Evolutionary conservation across 1,139 yeast genomes (phyloP), one percentile per base, ranked within the genome.

Genomic region (Suhomyces coccinellae): DNA sequence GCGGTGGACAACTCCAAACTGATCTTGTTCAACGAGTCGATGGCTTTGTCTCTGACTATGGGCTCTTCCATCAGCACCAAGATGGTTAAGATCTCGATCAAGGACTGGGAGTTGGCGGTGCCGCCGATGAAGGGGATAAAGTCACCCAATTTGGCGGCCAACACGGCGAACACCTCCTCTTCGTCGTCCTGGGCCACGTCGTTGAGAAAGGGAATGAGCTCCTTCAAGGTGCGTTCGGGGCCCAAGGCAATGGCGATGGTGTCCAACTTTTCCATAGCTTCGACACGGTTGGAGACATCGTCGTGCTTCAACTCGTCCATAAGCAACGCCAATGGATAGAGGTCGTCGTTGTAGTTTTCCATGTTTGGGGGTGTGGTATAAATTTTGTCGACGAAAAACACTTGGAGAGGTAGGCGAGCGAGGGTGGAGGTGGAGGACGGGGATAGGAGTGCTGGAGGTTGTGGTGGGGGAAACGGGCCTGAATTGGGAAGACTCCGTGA

Each of bases 61-160:
- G 99, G 98, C 66, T 95, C 99, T 67, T 95, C 99, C 63, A 95
- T 87, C 12, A 95, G 86, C 6, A 96, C 91, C 54, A 95, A 79
- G 49, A 87, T 82, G 56, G 93, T 91, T 61, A 95, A 77, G n/a
- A 91, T 87, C 38, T 93, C 91, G 51, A 95, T 76, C 55, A 95
- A 72, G 13, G 86, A 77, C 51, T 87, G 82, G 36, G 93, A 87
- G 65, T 83, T 76, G 55, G 84, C 81, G 40, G 85, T 75, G 28
- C 99, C 99, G 35, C 99, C 99, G 48, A 95, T 82, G 52, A 71
- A 61, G 6, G 97, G 96, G 33, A 91, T 81, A 62, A 95, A 93
- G 46, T 80, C 81, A 35, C 96, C 96, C 55, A 95, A 71, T 69
- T 91, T 93, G 55, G 86, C 87, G 3, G 98, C 98, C 54, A 95